Conservation (phyloP, 352 stramenopile genomes). For the Pythium inflatum region DNA sequence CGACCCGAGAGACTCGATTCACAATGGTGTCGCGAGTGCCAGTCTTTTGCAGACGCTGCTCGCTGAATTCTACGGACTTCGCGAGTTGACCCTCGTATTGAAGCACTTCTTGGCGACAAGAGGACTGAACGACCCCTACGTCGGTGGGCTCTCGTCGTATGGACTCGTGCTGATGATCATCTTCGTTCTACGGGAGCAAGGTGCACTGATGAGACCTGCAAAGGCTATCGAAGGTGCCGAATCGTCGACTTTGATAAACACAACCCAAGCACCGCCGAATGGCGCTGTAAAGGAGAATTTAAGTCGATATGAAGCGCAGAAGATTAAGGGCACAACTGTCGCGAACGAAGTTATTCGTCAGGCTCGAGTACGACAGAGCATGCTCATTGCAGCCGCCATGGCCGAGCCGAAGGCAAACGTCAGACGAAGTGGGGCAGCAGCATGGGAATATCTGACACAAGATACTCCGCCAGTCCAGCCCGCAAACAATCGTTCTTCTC, state of each 20-base stretch:
- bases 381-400: constrained; percentile 35
- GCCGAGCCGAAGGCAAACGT: constrained; percentile 13
- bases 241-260: background rate
- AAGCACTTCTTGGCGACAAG: constrained; percentile 91
- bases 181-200: constrained; percentile 69
- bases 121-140: constrained; percentile 88
- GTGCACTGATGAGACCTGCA: constrained; percentile 36
- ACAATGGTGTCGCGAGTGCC: constrained; percentile 80
- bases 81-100: constrained; percentile 84
- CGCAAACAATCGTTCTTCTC: constrained; percentile 15
- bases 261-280: background rate
- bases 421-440: constrained; percentile 16
- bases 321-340: constrained; percentile 44
- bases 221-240: constrained; percentile 21
- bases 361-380: constrained; percentile 39
- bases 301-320: constrained; percentile 43
- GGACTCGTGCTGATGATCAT: constrained; percentile 83
- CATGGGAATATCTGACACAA: constrained; percentile 21
- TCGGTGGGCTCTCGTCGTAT: constrained; percentile 91
- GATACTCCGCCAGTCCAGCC: background rate
- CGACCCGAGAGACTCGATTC: constrained; percentile 51
- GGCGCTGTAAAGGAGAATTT: background rate
- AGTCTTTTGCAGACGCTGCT: constrained; percentile 69
- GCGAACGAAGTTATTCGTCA: constrained; percentile 61
- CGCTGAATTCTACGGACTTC: constrained; percentile 74